A percentile compares a stretch with the other conserved stretches of the same genome.
Evolutionary conservation across 202 grass and related monocot species (phyloP).

Genomic region (Zizania palustris): DNA sequence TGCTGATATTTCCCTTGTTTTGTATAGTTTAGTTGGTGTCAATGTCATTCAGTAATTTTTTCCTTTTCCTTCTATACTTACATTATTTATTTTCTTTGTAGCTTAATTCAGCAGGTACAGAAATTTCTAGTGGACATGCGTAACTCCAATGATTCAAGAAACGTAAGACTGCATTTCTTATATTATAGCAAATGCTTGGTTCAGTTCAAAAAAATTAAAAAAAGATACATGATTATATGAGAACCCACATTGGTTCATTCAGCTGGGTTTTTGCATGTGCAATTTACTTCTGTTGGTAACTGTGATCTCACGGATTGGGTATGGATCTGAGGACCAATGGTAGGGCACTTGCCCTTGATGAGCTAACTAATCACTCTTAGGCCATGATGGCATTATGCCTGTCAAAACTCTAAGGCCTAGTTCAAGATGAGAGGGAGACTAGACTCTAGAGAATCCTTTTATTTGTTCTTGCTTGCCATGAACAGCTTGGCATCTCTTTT

Average conservation of each 20-base stretch:
- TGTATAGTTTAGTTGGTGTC: conserved; percentile 31
- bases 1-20: conserved; percentile 17
- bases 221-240: conserved; percentile 6
- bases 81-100: conserved; percentile 51
- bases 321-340: too few species aligned
- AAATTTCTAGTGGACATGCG: conserved; percentile 72
- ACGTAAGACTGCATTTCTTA: conserved; percentile 57
- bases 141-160: conserved; percentile 60
- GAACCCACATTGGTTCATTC: conserved; percentile 3
- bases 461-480: too few species aligned
- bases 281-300: conserved; percentile 5
- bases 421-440: too few species aligned
- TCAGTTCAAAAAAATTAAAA: not conserved
- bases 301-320: too few species aligned
- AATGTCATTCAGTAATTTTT: conserved; percentile 24
- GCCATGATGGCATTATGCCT: not conserved
- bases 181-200: conserved; percentile 7
- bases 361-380: not conserved
- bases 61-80: conserved; percentile 31
- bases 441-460: too few species aligned
- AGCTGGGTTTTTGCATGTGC: conserved; percentile 4
- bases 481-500: too few species aligned
- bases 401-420: not conserved
- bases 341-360: not conserved
- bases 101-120: conserved; percentile 86